Evolutionary conservation across 2,329 filamentous ascomycete species (phyloP), one percentile per base, ranked within the genome.

Genomic region (Claviceps paspali): DNA sequence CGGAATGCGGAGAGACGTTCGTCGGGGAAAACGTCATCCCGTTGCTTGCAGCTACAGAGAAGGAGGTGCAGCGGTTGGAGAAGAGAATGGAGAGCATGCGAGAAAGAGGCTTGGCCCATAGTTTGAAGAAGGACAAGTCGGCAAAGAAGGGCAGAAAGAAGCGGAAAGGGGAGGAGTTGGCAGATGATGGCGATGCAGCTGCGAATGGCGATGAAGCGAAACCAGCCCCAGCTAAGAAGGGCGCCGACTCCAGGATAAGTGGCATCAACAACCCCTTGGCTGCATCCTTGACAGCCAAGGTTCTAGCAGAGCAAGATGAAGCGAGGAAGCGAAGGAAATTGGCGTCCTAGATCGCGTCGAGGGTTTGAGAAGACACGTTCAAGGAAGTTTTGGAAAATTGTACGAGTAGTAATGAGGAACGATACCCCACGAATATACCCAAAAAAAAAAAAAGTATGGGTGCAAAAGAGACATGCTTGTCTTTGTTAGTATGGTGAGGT

Each of bases 221-320:
- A 10, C 40, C 43, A 4, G 41, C 41, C 10, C 38, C 40, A 15
- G 40, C 42, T 23, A 65, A 59, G 41, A 56, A 54, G 39, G 43
- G 48, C 8, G 38, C 45, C 1, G 52, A 57, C 29, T 53, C 52
- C 1, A 58, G 62, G 33, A 55, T 62, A 33, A 63, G 67, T 37
- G 76, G 79, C 9, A 94, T 96, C 56, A 94, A 94, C 55, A 93
- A 96, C 48, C 67, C 83, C 0, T 73, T 83, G 38, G 91, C 91
- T 0, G 87, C 88, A 0, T 81, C 77, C 3, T 61, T 98, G 30
- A 93, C 88, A 0, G 82, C 82, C 1, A 86, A 79, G 47, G 87
- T 98, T 0, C 56, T 96, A 19, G 79, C 81, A 18, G 88, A 96
- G 50, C 84, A 95, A 54, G 82, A 88, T 35, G 76, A 81, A 50